These are phyloP conservation scores for Aspergillus pseudoterreus DNA, from an alignment of 2,329 filamentous ascomycete genomes.

Conservation along the genomic window DNA sequence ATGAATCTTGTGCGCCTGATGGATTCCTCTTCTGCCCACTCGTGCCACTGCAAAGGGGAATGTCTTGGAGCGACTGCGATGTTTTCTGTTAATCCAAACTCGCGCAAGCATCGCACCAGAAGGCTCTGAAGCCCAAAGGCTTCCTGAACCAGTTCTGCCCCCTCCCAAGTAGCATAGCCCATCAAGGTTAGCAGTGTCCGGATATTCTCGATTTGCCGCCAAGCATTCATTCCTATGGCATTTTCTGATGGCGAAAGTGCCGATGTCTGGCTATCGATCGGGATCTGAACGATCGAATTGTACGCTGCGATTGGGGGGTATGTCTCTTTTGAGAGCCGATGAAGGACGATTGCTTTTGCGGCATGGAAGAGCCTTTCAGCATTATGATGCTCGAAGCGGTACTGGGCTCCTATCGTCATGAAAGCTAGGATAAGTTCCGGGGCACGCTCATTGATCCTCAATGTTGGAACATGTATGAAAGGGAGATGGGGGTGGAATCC, in stretches of 20 bases:
- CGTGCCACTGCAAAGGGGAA: slow-evolving; percentile 28
- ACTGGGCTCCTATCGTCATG: slow-evolving; percentile 55
- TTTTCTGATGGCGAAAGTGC: slow-evolving; percentile 10
- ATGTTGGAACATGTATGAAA: slow-evolving; percentile 65
- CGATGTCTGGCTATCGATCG: slow-evolving; percentile 12
- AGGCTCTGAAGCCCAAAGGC: slow-evolving; percentile 28
- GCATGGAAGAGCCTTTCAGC: slow-evolving; percentile 45
- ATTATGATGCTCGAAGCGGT: slow-evolving; percentile 46
- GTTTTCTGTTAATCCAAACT: slow-evolving; percentile 26
- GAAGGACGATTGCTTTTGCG: slow-evolving; percentile 61
- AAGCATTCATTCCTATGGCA: slow-evolving; percentile 12
- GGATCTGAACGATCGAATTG: slow-evolving; percentile 18
- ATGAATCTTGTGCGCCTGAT: slow-evolving; percentile 35
- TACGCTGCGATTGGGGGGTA: slow-evolving; percentile 11
- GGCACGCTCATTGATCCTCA: slow-evolving; percentile 61
- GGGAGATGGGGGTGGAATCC: slow-evolving; percentile 61
- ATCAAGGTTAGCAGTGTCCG: slow-evolving; percentile 28
- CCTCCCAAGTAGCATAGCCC: slow-evolving; percentile 33
- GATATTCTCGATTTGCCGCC: slow-evolving; percentile 27
- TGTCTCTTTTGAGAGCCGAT: slow-evolving; percentile 47
- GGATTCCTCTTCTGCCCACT: slow-evolving; percentile 36
- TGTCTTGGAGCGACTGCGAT: slow-evolving; percentile 19
- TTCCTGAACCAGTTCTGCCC: slow-evolving; percentile 29
- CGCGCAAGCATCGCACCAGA: slow-evolving; percentile 28
- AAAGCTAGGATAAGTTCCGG: slow-evolving; percentile 66